Base-by-base conservation (phyloP, 2,329 filamentous ascomycete genomes). In the Tolypocladium pustulatum region DNA sequence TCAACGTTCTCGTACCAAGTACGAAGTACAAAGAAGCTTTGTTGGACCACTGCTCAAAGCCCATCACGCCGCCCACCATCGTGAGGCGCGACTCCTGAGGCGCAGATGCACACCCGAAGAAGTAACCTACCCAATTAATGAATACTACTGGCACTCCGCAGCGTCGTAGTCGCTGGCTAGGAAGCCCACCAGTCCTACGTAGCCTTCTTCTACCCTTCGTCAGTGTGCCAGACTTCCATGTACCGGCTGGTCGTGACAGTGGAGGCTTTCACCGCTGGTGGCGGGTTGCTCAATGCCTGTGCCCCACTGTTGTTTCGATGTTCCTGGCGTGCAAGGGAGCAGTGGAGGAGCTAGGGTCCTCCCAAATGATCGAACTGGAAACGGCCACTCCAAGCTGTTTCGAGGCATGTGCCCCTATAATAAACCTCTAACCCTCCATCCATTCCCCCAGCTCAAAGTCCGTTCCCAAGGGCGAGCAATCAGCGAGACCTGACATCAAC, bases 281-380 rank as follows among this genome's bases (percentile, higher is more conserved):
- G 49, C n/a, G 27, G 27, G 30, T 12, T 41, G 27, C 40, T 27
- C 34, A 20, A 15, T 12, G 41, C 56, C 27, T 15, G 20, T 6
- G 38, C 22, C 36, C 57, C 57, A 25, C 52, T 49, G 27, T 25
- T 59, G 57, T 54, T 53, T 59, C 54, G 46, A 46, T 46, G 54
- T 59, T 52, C 54, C 57, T 59, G 57, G 34, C 49, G 27, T 27
- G 46, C 13, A 51, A 34, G 32, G 32, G 32, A 34, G 41, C 46
- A 51, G 27, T 49, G 43, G 43, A 30, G 46, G 27, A 52, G 49
- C 49, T 52, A 52, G 25, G 17, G 49, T 22, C 30, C 49, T 52
- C 49, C 30, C 30, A 53, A 53, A 36, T 36, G 15, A 22, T 32
- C 20, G 30, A 34, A 36, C 49, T 36, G 49, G 49, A 22, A 53